Conservation (phyloP, 257 asterid species). For the Solanum sejunctum region DNA sequence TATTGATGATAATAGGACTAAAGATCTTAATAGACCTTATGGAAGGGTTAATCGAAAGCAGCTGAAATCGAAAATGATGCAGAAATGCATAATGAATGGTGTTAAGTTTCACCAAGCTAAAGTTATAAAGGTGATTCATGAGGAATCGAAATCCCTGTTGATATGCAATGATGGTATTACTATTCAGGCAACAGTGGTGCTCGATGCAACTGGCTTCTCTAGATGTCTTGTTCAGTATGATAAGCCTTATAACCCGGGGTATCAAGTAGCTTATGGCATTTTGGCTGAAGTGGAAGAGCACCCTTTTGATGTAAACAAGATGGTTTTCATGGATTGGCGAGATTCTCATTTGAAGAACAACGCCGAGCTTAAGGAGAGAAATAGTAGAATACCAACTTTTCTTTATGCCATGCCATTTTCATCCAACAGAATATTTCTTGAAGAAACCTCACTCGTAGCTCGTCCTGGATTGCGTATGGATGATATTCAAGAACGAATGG, state of each 20-base stretch:
- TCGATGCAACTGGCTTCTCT: slow-evolving; percentile 91
- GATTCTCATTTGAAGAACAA: slow-evolving; percentile 62
- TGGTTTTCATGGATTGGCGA: slow-evolving; percentile 99
- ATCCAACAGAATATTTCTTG: slow-evolving; percentile 58
- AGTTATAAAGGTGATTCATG: slow-evolving; percentile 85
- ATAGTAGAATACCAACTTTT: slow-evolving; percentile 66
- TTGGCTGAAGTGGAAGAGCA: slow-evolving; percentile 89
- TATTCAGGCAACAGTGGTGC: slow-evolving; percentile 75
- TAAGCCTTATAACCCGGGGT: slow-evolving; percentile 92
- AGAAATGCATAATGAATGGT: slow-evolving; percentile 77
- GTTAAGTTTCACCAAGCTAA: slow-evolving; percentile 91
- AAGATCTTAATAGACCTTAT: slow-evolving; percentile 75
- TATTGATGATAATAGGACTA: slow-evolving; percentile 44
- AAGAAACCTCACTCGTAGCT: slow-evolving; percentile 91
- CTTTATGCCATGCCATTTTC: slow-evolving; percentile 98
- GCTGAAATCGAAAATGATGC: slow-evolving; percentile 89
- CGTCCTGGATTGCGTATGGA: slow-evolving; percentile 87
- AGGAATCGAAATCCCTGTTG: slow-evolving; percentile 64
- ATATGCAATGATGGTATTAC: slow-evolving; percentile 89
- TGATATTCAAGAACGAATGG: slow-evolving; percentile 89
- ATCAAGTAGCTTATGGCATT: slow-evolving; percentile 94
- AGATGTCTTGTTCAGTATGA: slow-evolving; percentile 77
- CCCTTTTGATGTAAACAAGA: slow-evolving; percentile 73
- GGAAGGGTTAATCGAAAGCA: slow-evolving; percentile 85
- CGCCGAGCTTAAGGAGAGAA: slow-evolving; percentile 47